These are phyloP conservation scores for Wickerhamomyces canadensis DNA, from an alignment of 805 yeast species.

Conservation along the genomic window DNA sequence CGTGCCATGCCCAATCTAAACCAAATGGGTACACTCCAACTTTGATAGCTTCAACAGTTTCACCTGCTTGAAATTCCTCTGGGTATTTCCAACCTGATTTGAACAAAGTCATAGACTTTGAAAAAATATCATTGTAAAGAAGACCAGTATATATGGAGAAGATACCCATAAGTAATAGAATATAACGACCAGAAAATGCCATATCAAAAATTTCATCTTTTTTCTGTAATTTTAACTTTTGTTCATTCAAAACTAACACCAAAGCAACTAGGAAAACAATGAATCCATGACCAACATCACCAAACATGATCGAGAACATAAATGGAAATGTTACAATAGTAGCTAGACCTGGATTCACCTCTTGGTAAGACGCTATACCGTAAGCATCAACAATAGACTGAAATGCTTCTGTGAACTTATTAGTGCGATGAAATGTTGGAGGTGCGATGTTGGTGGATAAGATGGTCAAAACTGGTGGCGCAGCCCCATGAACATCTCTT, in stretches of 20 bases:
- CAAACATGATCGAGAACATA: constrained; percentile 99
- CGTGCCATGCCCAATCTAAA: constrained; percentile 94
- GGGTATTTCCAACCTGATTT: constrained; percentile 94
- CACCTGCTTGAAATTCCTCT: constrained; percentile 51
- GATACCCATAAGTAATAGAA: constrained; percentile 83
- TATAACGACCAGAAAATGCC: constrained; percentile 93
- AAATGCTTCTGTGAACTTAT: constrained; percentile 89
- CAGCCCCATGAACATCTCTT: constrained; percentile 40
- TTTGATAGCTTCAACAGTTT: constrained; percentile 58
- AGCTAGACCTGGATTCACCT: constrained; percentile 93
- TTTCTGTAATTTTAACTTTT: constrained; percentile 56
- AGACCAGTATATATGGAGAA: constrained; percentile 96
- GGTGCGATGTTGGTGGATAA: constrained; percentile 81
- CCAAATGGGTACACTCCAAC: constrained; percentile 78
- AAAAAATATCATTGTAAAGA: constrained; percentile 89
- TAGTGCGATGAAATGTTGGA: constrained; percentile 92
- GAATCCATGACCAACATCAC: constrained; percentile 96
- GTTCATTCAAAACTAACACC: constrained; percentile 68
- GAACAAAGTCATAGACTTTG: constrained; percentile 85
- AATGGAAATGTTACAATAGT: constrained; percentile 95
- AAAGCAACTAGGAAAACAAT: constrained; percentile 72
- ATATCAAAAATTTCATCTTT: constrained; percentile 94
- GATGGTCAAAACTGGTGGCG: constrained; percentile 38
- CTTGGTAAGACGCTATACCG: constrained; percentile 89
- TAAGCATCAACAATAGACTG: constrained; percentile 94